Evolutionary conservation across 129 eudicot species (phyloP).

Genomic region (Scalesia atractyloides): DNA sequence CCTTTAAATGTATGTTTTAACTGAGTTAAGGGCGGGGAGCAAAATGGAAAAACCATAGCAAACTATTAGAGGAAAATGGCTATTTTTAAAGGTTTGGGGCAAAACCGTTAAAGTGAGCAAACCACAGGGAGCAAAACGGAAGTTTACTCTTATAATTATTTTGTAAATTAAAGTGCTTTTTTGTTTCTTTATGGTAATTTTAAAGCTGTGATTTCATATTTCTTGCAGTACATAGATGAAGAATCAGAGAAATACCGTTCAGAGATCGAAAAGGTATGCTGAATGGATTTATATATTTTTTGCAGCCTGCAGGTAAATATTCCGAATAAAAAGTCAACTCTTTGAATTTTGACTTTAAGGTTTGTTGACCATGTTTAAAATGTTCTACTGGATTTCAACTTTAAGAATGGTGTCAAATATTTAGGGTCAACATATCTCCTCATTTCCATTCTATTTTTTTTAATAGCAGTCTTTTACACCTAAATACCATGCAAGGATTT

Average conservation of each 20-base stretch:
- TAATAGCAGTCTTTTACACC: too few relatives aligned
- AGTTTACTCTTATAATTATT: too few relatives aligned
- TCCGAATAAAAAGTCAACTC: neutral
- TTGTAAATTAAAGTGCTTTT: neutral
- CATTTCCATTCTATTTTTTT: neutral
- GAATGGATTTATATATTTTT: neutral
- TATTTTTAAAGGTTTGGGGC: too few relatives aligned
- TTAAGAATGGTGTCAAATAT: neutral
- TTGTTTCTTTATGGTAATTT: constrained; percentile 8
- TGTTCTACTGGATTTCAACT: constrained; percentile 1
- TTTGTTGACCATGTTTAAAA: constrained; percentile 3
- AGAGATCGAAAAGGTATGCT: constrained; percentile 62
- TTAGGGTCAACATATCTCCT: neutral
- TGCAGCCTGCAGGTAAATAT: constrained; percentile 8
- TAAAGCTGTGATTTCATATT: neutral
- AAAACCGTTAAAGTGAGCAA: too few relatives aligned
- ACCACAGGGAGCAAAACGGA: too few relatives aligned
- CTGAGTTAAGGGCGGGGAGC: too few relatives aligned
- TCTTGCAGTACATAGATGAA: constrained; percentile 80
- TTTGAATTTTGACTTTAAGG: constrained; percentile 4
- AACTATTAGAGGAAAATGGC: too few relatives aligned
- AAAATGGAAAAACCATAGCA: too few relatives aligned
- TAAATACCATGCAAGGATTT: too few relatives aligned
- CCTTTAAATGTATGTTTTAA: too few relatives aligned
- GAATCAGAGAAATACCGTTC: constrained; percentile 78